Conservation (phyloP, 2,329 filamentous ascomycete species). For the Colletotrichum sp. region DNA sequence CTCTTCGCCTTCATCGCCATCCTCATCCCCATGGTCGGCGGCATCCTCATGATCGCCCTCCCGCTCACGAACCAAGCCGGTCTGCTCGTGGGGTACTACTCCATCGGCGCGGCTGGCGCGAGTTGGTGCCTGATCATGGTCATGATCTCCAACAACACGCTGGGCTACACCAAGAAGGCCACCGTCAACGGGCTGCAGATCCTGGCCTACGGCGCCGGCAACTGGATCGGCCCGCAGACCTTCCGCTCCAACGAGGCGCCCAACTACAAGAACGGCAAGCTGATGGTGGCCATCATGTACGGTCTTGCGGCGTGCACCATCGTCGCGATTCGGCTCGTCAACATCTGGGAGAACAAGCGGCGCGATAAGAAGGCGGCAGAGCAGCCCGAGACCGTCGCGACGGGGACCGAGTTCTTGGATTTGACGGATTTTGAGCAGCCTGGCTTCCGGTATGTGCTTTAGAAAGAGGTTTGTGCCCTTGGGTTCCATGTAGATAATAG, state of each 20-base stretch:
- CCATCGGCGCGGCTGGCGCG: conserved; percentile 27
- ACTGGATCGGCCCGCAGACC: conserved; percentile 29
- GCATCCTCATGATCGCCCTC: conserved; percentile 30
- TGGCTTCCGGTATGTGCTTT: conserved; percentile 27
- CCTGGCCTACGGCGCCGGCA: conserved; percentile 23
- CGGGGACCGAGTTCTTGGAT: conserved; percentile 27
- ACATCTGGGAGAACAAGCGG: conserved; percentile 27
- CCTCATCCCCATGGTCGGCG: conserved; percentile 29
- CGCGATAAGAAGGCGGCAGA: conserved; percentile 29
- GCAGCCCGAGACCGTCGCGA: not conserved
- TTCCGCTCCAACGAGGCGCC: conserved; percentile 27
- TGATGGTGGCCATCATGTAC: conserved; percentile 29
- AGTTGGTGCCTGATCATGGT: conserved; percentile 30
- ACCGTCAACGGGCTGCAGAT: conserved; percentile 28
- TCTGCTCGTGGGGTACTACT: conserved; percentile 27
- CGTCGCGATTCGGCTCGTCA: conserved; percentile 23
- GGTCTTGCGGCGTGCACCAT: conserved; percentile 15
- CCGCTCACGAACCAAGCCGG: conserved; percentile 25
- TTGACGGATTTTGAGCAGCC: conserved; percentile 28
- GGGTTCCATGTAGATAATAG: not conserved
- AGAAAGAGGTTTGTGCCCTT: not conserved
- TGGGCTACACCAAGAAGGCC: conserved; percentile 33
- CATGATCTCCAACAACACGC: conserved; percentile 31
- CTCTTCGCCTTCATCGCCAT: conserved; percentile 29
- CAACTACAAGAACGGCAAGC: conserved; percentile 27